phyloP scores from a whole-genome alignment of 2,329 filamentous ascomycete species.

The Dactylellina parvicollis region DNA sequence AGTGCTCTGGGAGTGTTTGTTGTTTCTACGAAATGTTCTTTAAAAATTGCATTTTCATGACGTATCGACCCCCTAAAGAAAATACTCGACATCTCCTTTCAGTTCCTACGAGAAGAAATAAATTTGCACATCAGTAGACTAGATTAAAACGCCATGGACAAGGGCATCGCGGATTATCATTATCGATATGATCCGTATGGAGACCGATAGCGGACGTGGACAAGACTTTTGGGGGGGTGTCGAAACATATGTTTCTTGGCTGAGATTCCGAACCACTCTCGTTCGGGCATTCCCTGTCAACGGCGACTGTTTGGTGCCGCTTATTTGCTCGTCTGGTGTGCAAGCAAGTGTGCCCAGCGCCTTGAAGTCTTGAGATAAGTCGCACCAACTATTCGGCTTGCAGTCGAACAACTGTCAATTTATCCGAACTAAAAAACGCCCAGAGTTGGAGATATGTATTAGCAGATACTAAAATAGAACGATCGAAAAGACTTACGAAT shows the following conservation, averaged over 20 bases:
- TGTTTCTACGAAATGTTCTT: conserved; percentile 26
- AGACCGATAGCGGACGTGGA: conserved; percentile 28
- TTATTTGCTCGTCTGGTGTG: conserved; percentile 43
- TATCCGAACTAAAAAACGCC: conserved; percentile 35
- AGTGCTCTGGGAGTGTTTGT: conserved; percentile 29
- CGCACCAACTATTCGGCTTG: conserved; percentile 11
- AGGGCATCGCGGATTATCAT: conserved; percentile 15
- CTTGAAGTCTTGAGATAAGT: conserved; percentile 28
- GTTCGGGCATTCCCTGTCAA: conserved; percentile 41
- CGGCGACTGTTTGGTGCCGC: conserved; percentile 47
- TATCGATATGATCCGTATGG: conserved; percentile 44
- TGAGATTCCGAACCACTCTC: conserved; percentile 48
- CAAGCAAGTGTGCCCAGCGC: conserved; percentile 14
- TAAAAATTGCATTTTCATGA: conserved; percentile 37
- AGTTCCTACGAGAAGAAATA: conserved; percentile 26
- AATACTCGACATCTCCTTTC: conserved; percentile 25
- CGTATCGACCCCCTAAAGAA: conserved; percentile 26
- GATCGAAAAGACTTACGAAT: conserved; percentile 24
- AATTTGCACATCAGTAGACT: conserved; percentile 16
- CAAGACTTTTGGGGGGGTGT: conserved; percentile 32
- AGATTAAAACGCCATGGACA: conserved; percentile 21
- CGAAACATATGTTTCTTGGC: conserved; percentile 52
- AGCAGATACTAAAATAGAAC: conserved; percentile 29
- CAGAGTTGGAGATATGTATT: conserved; percentile 27
- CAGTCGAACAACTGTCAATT: conserved; percentile 18